A percentile compares a stretch with the other conserved stretches of the same genome.
Conservation (phyloP, 2,329 filamentous ascomycete genomes). For the Pseudovirgaria hyperparasitica region DNA sequence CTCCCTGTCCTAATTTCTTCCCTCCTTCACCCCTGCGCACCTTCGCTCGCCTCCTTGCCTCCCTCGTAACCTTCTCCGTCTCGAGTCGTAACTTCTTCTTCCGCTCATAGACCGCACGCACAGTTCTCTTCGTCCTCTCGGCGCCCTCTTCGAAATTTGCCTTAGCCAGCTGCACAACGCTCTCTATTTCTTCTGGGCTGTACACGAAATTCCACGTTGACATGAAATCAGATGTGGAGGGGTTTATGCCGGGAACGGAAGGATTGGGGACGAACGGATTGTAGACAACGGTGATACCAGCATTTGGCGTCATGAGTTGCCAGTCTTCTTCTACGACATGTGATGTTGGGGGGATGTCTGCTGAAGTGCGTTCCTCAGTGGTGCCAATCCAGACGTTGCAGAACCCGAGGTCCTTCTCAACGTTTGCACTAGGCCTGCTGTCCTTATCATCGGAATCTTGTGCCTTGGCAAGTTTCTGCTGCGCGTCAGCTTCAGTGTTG, state of each 20-base stretch:
- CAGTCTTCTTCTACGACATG: constrained; percentile 49
- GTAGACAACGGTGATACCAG: constrained; percentile 82
- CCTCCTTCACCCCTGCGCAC: constrained; percentile 37
- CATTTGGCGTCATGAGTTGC: constrained; percentile 59
- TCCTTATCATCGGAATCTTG: constrained; percentile 14
- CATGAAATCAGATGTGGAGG: constrained; percentile 71
- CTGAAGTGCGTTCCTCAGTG: constrained; percentile 55
- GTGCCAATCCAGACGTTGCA: constrained; percentile 94
- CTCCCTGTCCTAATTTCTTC: constrained; percentile 42
- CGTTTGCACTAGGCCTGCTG: no score
- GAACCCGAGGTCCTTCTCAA: constrained; percentile 52
- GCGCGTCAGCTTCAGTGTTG: constrained; percentile 45
- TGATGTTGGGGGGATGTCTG: constrained; percentile 39
- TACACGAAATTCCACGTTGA: constrained; percentile 98
- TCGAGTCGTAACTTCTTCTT: constrained; percentile 61
- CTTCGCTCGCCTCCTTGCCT: constrained; percentile 23
- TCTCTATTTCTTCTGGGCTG: constrained; percentile 77
- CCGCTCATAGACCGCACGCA: constrained; percentile 83
- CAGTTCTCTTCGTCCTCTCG: constrained; percentile 63
- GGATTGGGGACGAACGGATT: constrained; percentile 79
- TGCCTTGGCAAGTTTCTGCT: constrained; percentile 51
- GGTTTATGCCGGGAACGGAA: constrained; percentile 69
- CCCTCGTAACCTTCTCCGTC: constrained; percentile 28
- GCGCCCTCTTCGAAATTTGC: constrained; percentile 80
- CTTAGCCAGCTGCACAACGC: constrained; percentile 65